Conservation (phyloP, 1,284 basidiomycete species). For the Ganoderma lingzhi region DNA sequence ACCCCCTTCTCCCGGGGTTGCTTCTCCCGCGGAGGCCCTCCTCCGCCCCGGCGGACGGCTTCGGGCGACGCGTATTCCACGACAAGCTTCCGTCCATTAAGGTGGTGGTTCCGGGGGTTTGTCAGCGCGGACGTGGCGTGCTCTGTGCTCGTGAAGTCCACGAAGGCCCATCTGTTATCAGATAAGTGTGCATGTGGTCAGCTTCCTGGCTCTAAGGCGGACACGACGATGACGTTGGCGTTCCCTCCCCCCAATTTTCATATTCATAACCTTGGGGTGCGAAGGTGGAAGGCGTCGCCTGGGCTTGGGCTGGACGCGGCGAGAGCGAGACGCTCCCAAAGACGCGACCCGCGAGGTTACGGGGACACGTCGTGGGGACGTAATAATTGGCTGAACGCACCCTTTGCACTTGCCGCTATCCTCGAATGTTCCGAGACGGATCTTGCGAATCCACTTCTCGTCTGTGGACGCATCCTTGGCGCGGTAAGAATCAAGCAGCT, state of each 20-base stretch:
- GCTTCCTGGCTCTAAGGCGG: constrained; percentile 7
- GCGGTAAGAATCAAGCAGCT: constrained; percentile 76
- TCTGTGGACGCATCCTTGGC: constrained; percentile 41
- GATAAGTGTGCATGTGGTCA: neutral
- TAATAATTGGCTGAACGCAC: constrained; percentile 51
- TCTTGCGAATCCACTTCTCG: constrained; percentile 80
- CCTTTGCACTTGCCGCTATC: constrained; percentile 96
- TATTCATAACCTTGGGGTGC: neutral
- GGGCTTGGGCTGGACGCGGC: neutral
- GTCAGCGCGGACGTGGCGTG: constrained; percentile 86
- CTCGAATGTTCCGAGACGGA: constrained; percentile 95
- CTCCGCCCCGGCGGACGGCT: constrained; percentile 80
- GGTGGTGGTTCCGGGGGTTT: constrained; percentile 85
- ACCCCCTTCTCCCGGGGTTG: constrained; percentile 24
- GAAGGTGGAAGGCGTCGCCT: neutral
- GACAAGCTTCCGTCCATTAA: constrained; percentile 86
- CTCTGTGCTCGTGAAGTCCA: constrained; percentile 86
- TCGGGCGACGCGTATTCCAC: constrained; percentile 91
- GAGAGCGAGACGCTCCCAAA: neutral
- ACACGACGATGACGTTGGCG: constrained; percentile 3
- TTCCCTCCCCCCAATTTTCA: neutral
- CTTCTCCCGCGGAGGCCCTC: constrained; percentile 44
- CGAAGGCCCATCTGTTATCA: constrained; percentile 86
- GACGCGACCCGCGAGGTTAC: neutral
- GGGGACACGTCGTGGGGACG: neutral